Percentiles rank a stretch among this genome's conserved stretches.
These are phyloP conservation scores for Emergomyces pasteurianus DNA, from an alignment of 2,329 filamentous ascomycete species.

Conservation along the genomic window DNA sequence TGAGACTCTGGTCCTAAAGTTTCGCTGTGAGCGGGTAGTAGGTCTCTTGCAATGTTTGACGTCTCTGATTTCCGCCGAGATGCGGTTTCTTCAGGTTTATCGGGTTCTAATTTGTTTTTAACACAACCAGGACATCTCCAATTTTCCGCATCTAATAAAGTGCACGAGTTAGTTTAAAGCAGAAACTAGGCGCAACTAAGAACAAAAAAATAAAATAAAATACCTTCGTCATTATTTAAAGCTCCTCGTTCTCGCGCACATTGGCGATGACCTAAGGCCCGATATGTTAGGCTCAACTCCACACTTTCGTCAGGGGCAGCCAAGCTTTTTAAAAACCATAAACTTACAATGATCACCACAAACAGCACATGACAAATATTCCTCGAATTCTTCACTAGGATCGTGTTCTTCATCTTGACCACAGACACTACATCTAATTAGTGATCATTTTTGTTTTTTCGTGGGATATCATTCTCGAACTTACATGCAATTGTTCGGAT, in stretches of 20 bases:
- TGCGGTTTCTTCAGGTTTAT: slow-evolving; percentile 14
- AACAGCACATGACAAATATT: slow-evolving; percentile 60
- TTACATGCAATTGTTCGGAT: slow-evolving; percentile 54
- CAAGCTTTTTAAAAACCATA: slow-evolving; percentile 18
- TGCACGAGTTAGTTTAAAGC: no score
- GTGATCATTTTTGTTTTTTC: slow-evolving; percentile 19
- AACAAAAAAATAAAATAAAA: slow-evolving; percentile 16
- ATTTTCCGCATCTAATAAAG: slow-evolving; percentile 39
- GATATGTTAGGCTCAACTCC: slow-evolving; percentile 30
- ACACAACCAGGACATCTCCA: slow-evolving; percentile 54
- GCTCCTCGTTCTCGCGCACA: slow-evolving; percentile 65
- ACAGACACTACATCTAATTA: slow-evolving; percentile 54
- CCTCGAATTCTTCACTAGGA: slow-evolving; percentile 67
- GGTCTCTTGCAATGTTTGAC: slow-evolving; percentile 56
- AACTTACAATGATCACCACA: slow-evolving; percentile 75
- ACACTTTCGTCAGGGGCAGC: slow-evolving; percentile 16
- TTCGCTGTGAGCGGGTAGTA: slow-evolving; percentile 57
- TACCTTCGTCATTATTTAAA: slow-evolving; percentile 53
- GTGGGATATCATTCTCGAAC: slow-evolving; percentile 7
- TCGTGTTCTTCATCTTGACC: slow-evolving; percentile 72
- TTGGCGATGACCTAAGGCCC: slow-evolving; percentile 68
- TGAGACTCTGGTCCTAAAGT: slow-evolving; percentile 56
- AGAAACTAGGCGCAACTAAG: slow-evolving; percentile 5
- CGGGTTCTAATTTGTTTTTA: slow-evolving; percentile 27
- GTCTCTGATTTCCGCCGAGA: slow-evolving; percentile 44